Evolutionary conservation across 2,329 filamentous ascomycete genomes (phyloP).

Genomic region (Ophiostoma sp.): DNA sequence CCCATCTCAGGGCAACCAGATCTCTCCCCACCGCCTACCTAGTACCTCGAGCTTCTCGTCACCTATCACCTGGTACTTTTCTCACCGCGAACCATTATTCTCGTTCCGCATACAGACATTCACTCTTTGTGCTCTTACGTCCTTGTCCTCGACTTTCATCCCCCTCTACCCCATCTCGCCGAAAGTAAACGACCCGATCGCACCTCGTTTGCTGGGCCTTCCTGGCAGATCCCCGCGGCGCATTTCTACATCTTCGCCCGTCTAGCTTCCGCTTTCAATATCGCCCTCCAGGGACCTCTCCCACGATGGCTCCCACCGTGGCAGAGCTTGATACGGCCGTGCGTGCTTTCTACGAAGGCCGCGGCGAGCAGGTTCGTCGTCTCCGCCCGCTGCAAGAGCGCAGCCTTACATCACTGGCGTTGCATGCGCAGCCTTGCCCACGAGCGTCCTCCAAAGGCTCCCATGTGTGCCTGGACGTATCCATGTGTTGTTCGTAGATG

Average conservation of each 20-base stretch:
- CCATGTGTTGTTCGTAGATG: constrained; percentile 7
- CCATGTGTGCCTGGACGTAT: too few species aligned
- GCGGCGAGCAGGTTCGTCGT: constrained; percentile 74
- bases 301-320: constrained; percentile 64
- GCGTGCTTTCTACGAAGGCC: constrained; percentile 94
- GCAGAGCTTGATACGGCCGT: constrained; percentile 94
- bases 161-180: neutral
- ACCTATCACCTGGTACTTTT: neutral
- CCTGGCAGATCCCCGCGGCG: constrained; percentile 17
- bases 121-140: neutral
- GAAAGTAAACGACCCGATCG: neutral
- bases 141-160: neutral
- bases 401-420: neutral
- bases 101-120: neutral
- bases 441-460: too few species aligned
- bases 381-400: constrained; percentile 4
- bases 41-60: neutral
- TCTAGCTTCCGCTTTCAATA: constrained; percentile 8
- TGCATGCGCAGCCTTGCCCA: too few species aligned
- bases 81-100: neutral
- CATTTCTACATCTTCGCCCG: neutral
- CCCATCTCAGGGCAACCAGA: constrained; percentile 13
- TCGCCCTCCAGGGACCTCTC: constrained; percentile 8
- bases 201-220: constrained; percentile 19
- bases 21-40: constrained; percentile 14